Percentiles rank a stretch among this genome's conserved stretches.
These are phyloP conservation scores for Neopestalotiopsis sp. DNA, from an alignment of 2,329 filamentous ascomycete species.

Conservation along the genomic window DNA sequence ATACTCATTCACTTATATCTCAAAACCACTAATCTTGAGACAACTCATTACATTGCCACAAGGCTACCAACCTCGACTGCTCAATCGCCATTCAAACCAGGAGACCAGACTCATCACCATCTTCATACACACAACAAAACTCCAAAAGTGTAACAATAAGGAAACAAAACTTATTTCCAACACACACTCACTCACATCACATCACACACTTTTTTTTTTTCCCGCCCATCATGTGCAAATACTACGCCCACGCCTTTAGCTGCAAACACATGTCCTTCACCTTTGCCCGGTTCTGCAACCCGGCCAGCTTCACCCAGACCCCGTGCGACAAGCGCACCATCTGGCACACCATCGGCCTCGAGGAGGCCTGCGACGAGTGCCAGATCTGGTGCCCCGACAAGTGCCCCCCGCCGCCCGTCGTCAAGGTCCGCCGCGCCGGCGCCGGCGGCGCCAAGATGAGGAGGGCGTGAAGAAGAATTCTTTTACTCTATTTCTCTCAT, in stretches of 20 bases:
- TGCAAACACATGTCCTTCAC: constrained; percentile 41
- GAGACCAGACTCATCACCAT: not conserved
- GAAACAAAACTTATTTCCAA: not conserved
- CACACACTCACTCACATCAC: not conserved
- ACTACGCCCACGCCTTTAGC: constrained; percentile 43
- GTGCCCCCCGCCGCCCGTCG: constrained; percentile 11
- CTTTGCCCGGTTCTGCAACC: constrained; percentile 42
- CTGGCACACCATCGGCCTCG: constrained; percentile 43
- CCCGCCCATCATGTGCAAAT: constrained; percentile 39
- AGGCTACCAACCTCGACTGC: not conserved
- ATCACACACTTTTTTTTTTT: not conserved
- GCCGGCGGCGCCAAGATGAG: not conserved
- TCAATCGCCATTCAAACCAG: not conserved
- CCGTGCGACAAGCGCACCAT: constrained; percentile 39
- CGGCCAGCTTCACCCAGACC: constrained; percentile 42
- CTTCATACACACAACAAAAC: no score
- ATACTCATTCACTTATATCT: not conserved
- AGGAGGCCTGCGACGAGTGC: constrained; percentile 43
- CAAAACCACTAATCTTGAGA: not conserved
- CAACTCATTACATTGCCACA: not conserved
- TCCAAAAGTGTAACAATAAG: no score
- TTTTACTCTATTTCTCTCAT: no score
- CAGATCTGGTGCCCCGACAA: constrained; percentile 34
- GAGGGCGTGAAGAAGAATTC: no score
- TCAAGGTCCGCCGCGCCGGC: not conserved